Evolutionary conservation across 192 early-diverging fungal species (phyloP).

Genomic region (Coemansia reversa): DNA sequence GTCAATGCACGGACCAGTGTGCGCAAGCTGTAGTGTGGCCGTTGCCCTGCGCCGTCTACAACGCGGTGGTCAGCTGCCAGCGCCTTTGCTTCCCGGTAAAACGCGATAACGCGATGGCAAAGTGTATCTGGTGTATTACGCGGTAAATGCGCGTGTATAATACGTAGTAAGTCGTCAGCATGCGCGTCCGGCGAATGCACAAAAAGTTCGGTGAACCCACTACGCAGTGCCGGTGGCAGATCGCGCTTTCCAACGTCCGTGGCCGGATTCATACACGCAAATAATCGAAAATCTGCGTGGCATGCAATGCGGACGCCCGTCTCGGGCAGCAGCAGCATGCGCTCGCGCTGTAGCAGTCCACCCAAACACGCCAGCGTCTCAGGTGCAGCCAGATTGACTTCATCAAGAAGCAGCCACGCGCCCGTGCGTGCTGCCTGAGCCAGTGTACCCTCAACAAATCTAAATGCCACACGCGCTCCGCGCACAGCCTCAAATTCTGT

Average conservation of each 20-base stretch:
- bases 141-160: slow-evolving; percentile 75
- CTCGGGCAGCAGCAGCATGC: slow-evolving; percentile 86
- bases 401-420: slow-evolving; percentile 96
- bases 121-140: slow-evolving; percentile 39
- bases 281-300: slow-evolving; percentile 91
- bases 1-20: slow-evolving; percentile 85
- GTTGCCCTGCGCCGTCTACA: slow-evolving; percentile 85
- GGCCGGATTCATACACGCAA: slow-evolving; percentile 99
- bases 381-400: slow-evolving; percentile 94
- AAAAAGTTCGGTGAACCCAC: slow-evolving; percentile 94
- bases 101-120: slow-evolving; percentile 67
- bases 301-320: slow-evolving; percentile 86
- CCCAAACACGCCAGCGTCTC: slow-evolving; percentile 94
- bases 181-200: slow-evolving; percentile 86
- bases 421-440: slow-evolving; percentile 86
- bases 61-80: slow-evolving; percentile 69
- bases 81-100: slow-evolving; percentile 76
- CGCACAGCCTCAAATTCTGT: slow-evolving; percentile 62
- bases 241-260: slow-evolving; percentile 98
- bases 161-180: slow-evolving; percentile 75
- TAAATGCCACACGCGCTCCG: slow-evolving; percentile 77
- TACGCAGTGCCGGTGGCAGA: slow-evolving; percentile 86
- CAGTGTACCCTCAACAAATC: slow-evolving; percentile 91
- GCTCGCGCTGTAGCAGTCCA: slow-evolving; percentile 81
- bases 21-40: slow-evolving; percentile 89